These are phyloP conservation scores for Wallacemonas rigidus DNA, from an alignment of 208 protist genomes.

Conservation along the genomic window DNA sequence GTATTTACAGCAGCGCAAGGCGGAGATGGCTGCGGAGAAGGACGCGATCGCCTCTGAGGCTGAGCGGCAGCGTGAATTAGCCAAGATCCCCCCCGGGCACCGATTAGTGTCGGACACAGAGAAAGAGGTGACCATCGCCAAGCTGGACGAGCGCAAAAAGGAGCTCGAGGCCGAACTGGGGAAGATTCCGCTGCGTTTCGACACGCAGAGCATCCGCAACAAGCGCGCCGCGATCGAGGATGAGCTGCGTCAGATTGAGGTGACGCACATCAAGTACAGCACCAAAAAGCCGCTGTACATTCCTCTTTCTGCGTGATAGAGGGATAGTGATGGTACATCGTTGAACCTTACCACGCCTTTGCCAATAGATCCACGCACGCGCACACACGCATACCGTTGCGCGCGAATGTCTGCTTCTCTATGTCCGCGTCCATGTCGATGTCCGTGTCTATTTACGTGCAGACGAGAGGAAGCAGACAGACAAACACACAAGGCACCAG, in stretches of 20 bases:
- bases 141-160: conserved; percentile 46
- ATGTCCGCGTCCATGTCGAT: no score
- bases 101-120: conserved; percentile 81
- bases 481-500: no score
- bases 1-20: conserved; percentile 83
- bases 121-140: conserved; percentile 60
- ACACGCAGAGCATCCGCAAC: conserved; percentile 74
- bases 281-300: conserved; percentile 72
- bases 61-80: conserved; percentile 55
- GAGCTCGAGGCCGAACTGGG: conserved; percentile 83
- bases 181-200: conserved; percentile 85
- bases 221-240: conserved; percentile 62
- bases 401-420: no score
- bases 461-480: no score
- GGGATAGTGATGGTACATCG: neutral
- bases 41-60: conserved; percentile 51
- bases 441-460: no score
- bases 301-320: conserved; percentile 38
- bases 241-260: conserved; percentile 75
- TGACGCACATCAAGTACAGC: conserved; percentile 61
- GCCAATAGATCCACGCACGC: no score
- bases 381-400: no score
- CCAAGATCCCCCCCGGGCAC: conserved; percentile 78
- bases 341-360: no score
- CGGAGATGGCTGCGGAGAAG: conserved; percentile 78